Evolutionary conservation across 441 rosid genomes (phyloP), one percentile per base, ranked within the genome.

Genomic region (Erodium trifolium): DNA sequence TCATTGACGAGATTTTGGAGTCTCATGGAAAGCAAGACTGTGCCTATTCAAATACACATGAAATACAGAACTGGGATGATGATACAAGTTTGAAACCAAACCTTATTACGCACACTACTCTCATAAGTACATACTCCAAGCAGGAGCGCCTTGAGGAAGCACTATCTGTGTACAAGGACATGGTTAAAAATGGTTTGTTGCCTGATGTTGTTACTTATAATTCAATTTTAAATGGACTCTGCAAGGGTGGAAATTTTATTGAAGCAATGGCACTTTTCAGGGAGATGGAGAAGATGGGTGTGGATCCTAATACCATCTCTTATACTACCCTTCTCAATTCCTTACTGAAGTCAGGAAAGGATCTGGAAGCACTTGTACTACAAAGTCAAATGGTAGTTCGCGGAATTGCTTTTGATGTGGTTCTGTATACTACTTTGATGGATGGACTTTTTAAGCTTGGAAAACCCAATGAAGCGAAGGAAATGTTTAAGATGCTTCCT

Each of bases 391-490:
- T 92, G 91, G 76, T 90, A 63, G 87, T 85, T 72, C 86, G 86
- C 45, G 98, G 98, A 47, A 73, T 86, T 69, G 43, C 88, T 65
- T 85, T 94, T 75, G 94, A 94, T 79, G 79, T 90, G 78, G 87
- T 87, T 76, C 75, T 85, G 65, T 90, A 84, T 82, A 92, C 98
- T 41, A 73, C 83, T 69, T 74, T 94, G 80, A 78, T 94, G 75
- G 90, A 88, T 79, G 91, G 99, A 43, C 86, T 89, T 71, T 88
- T 86, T 75, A 91, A 91, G 86, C 72, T 83, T 65, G 87, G 91
- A 39, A 85, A 78, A 67, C 68, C 75, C 55, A 55, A 53, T n/a
- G 96, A 91, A 71, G 99, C 92, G 6, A 84, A 83, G 81, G 76
- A 76, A 71, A 82, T 83, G 70, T 89, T 85, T 72, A 45, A 29